Conservation (phyloP, 2,329 filamentous ascomycete species). For the Pseudocercospora fijiensis region DNA sequence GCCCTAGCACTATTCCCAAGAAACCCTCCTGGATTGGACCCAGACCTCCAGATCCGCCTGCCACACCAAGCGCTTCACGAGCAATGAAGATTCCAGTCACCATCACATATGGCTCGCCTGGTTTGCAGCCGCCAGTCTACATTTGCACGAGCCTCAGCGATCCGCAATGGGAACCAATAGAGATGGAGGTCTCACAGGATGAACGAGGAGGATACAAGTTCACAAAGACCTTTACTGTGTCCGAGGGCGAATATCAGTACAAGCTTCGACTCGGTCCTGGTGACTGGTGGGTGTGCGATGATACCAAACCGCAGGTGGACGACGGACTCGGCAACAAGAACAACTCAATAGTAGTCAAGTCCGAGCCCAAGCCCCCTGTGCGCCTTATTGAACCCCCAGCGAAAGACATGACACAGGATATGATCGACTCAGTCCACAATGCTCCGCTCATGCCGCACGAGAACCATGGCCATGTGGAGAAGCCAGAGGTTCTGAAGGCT, state of each 20-base stretch:
- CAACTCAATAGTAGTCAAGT: slow-evolving; percentile 49
- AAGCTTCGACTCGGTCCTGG: slow-evolving; percentile 68
- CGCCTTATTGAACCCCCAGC: slow-evolving; percentile 8
- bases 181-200: slow-evolving; percentile 59
- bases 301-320: slow-evolving; percentile 56
- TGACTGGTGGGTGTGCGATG: slow-evolving; percentile 70
- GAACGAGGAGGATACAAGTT: slow-evolving; percentile 58
- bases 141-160: slow-evolving; percentile 68
- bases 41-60: slow-evolving; percentile 19
- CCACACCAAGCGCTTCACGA: slow-evolving; percentile 18
- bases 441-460: slow-evolving; percentile 17
- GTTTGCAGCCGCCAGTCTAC: slow-evolving; percentile 65
- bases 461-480: slow-evolving; percentile 6
- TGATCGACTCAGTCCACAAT: slow-evolving; percentile 13
- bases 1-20: slow-evolving; percentile 11
- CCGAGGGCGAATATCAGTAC: slow-evolving; percentile 66
- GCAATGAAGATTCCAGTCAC: slow-evolving; percentile 47
- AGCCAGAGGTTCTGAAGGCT: slow-evolving; percentile 7
- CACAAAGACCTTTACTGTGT: slow-evolving; percentile 55
- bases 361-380: slow-evolving; percentile 14
- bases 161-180: slow-evolving; percentile 64
- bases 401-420: slow-evolving; percentile 16
- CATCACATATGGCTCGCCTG: slow-evolving; percentile 62
- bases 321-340: slow-evolving; percentile 56
- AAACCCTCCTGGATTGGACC: slow-evolving; percentile 36